Evolutionary conservation across 192 early-diverging fungal genomes (phyloP).

Genomic region (Endogone sp.): DNA sequence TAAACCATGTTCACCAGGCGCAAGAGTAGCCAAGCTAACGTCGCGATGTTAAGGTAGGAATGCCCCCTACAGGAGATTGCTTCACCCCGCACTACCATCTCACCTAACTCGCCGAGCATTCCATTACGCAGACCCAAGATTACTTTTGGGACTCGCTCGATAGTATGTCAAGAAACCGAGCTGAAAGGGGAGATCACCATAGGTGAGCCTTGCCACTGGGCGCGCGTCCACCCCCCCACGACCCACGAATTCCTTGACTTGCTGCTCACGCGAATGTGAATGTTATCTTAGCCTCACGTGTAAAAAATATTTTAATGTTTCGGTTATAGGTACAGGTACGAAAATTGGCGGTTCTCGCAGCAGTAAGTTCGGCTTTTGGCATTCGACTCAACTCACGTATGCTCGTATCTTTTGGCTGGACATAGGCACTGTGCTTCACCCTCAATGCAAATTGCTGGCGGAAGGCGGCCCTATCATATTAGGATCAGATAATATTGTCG

Average conservation of each 20-base stretch:
- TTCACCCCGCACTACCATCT: background rate
- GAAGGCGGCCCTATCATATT: constrained; percentile 65
- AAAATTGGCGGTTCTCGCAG: background rate
- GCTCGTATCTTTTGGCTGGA: background rate
- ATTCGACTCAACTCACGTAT: background rate
- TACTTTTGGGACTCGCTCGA: background rate
- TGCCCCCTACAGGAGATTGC: background rate
- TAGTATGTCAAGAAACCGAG: background rate
- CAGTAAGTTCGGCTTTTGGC: background rate
- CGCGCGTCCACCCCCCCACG: background rate
- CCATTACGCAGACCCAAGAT: background rate
- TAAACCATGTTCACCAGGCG: background rate
- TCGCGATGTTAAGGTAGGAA: background rate
- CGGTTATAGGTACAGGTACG: background rate
- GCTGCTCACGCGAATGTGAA: background rate
- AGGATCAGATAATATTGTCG: constrained; percentile 71
- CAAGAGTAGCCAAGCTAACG: background rate
- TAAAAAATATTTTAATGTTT: background rate
- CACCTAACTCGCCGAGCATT: background rate
- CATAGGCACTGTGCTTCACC: constrained; percentile 67
- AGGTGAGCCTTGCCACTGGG: background rate
- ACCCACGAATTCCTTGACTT: background rate
- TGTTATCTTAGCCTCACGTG: background rate
- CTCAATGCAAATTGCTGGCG: constrained; percentile 65
- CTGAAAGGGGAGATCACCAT: background rate